These are phyloP conservation scores for Harringtonia aguacate DNA, from an alignment of 2,329 filamentous ascomycete genomes.

Conservation along the genomic window DNA sequence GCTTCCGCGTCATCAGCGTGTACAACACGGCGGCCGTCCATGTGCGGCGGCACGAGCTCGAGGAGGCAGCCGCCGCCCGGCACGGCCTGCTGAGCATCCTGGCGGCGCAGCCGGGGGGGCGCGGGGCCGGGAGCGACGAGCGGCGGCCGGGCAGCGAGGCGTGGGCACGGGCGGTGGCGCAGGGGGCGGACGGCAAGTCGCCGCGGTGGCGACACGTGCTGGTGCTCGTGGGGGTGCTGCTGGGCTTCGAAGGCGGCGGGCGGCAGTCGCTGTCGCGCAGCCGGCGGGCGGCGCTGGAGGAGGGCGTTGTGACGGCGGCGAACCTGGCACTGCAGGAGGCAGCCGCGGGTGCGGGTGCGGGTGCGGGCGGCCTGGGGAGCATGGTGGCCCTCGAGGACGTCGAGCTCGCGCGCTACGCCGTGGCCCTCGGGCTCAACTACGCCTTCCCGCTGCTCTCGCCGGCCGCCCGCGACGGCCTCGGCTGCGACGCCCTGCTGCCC, in stretches of 20 bases:
- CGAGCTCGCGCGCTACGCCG: constrained; percentile 34
- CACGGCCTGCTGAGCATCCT: constrained; percentile 8
- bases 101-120: neutral
- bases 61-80: constrained; percentile 23
- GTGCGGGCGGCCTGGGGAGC: constrained; percentile 23
- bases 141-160: constrained; percentile 33
- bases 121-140: neutral
- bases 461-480: constrained; percentile 42
- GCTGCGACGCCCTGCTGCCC: constrained; percentile 62
- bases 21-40: constrained; percentile 57
- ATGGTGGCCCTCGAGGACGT: no score
- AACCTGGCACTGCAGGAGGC: constrained; percentile 59
- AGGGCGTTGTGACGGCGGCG: constrained; percentile 60
- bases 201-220: constrained; percentile 74
- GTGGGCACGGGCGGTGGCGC: constrained; percentile 46
- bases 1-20: constrained; percentile 57
- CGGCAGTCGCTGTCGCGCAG: constrained; percentile 50
- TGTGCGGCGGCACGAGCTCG: constrained; percentile 37
- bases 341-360: constrained; percentile 20
- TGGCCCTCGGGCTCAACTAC: constrained; percentile 66
- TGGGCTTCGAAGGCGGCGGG: constrained; percentile 61
- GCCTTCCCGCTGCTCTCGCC: constrained; percentile 63
- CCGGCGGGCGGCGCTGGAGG: constrained; percentile 58
- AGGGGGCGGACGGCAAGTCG: constrained; percentile 47
- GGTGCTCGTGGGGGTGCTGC: constrained; percentile 66